Evolutionary conservation across 768 basidiomycete genomes (phyloP).

Genomic region (Kwoniella sp.): DNA sequence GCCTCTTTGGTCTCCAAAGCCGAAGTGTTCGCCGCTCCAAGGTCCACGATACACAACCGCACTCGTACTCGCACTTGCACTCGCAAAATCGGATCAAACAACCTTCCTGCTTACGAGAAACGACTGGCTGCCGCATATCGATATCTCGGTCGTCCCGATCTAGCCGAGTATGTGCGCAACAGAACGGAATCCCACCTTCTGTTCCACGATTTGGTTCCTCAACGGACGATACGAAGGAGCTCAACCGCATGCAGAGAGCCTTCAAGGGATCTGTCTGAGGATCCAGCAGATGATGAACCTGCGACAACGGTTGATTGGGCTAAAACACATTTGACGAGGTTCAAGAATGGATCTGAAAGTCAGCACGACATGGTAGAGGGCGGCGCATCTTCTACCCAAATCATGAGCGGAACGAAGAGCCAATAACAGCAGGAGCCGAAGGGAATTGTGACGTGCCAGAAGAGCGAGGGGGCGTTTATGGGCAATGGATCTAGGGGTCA

Average conservation of each 20-base stretch:
- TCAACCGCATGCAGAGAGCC: slow-evolving; percentile 2
- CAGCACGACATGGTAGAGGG: too few relatives aligned
- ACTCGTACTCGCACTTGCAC: too few relatives aligned
- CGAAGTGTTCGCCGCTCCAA: slow-evolving; percentile 5
- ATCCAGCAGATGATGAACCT: neutral
- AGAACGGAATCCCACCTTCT: slow-evolving; percentile 14
- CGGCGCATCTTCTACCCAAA: too few relatives aligned
- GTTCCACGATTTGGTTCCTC: neutral
- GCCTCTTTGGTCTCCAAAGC: slow-evolving; percentile 5
- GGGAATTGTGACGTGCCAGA: too few relatives aligned
- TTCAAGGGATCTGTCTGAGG: slow-evolving; percentile 1
- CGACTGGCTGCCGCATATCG: slow-evolving; percentile 10
- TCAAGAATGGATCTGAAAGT: too few relatives aligned
- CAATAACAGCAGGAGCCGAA: too few relatives aligned
- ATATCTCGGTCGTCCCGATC: slow-evolving; percentile 17
- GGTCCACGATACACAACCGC: neutral
- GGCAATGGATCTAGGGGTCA: too few relatives aligned
- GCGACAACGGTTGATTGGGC: neutral
- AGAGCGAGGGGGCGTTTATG: too few relatives aligned
- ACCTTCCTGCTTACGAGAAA: neutral
- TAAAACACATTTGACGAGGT: neutral
- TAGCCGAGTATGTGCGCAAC: slow-evolving; percentile 12
- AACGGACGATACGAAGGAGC: too few relatives aligned
- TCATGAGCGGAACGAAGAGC: too few relatives aligned
- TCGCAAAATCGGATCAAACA: neutral